Evolutionary conservation across 2,329 filamentous ascomycete genomes (phyloP).

Genomic region (Pseudogymnoascus destructans): DNA sequence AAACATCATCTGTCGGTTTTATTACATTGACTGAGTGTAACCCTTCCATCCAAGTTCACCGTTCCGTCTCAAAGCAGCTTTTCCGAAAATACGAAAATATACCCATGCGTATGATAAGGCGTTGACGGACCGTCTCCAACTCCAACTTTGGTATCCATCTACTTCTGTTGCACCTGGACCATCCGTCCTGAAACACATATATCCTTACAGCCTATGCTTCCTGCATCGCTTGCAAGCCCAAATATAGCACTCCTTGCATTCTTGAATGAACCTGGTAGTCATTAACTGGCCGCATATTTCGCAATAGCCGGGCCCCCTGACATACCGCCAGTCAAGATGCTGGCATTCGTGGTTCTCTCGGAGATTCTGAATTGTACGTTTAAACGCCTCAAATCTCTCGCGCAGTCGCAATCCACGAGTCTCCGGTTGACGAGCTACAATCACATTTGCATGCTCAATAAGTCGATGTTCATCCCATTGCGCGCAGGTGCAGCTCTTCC

Average conservation of each 20-base stretch:
- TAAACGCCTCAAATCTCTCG: not conserved
- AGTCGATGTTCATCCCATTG: constrained; percentile 30
- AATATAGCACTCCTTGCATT: not conserved
- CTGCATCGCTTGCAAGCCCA: not conserved
- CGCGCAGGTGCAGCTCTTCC: constrained; percentile 30
- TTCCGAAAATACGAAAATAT: not conserved
- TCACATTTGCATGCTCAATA: constrained; percentile 23
- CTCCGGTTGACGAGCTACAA: constrained; percentile 24
- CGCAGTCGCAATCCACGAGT: not conserved
- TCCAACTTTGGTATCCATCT: not conserved
- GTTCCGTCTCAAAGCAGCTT: not conserved
- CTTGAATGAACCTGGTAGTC: not conserved
- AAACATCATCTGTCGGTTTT: not conserved
- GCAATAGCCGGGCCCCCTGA: not conserved
- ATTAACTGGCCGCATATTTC: not conserved
- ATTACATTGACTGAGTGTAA: not conserved
- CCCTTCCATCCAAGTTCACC: not conserved
- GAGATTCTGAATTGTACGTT: not conserved
- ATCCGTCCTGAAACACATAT: not conserved
- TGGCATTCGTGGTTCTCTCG: not conserved
- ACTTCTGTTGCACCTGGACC: not conserved
- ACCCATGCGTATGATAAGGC: not conserved
- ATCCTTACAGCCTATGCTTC: not conserved
- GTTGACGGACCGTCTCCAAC: not conserved
- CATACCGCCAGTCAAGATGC: not conserved